Percentiles rank a stretch among this genome's conserved stretches.
Conservation (phyloP, 305 asterid genomes). For the Ilex paraguariensis region DNA sequence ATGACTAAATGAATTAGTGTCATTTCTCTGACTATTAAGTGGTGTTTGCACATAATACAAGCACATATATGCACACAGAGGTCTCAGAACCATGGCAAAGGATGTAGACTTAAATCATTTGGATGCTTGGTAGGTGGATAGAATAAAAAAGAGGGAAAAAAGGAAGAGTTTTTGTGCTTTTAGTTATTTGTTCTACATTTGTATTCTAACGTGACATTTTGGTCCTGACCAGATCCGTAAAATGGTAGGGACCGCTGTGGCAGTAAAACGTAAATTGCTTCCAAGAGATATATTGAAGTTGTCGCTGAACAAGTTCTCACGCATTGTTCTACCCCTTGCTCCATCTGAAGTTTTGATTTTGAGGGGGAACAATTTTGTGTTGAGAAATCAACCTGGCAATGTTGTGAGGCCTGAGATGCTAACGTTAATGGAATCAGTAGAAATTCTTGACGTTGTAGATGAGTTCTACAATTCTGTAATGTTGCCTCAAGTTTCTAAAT, state of each 20-base stretch:
- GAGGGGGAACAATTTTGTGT: conserved; percentile 61
- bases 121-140: no score
- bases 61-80: no score
- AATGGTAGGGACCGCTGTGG: conserved; percentile 91
- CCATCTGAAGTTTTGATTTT: conserved; percentile 85
- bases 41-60: no score
- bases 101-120: no score
- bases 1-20: no score
- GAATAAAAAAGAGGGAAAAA: no score
- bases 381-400: conserved; percentile 69
- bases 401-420: conserved; percentile 73
- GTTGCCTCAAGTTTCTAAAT: conserved; percentile 60
- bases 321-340: conserved; percentile 79
- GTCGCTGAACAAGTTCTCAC: conserved; percentile 72
- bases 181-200: conserved; percentile 11
- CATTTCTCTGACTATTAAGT: no score
- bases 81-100: no score
- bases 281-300: conserved; percentile 60
- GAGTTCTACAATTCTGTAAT: conserved; percentile 56
- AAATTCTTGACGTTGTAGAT: conserved; percentile 55
- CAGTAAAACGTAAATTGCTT: conserved; percentile 66
- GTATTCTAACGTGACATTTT: conserved; percentile 11
- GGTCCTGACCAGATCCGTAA: conserved; percentile 65
- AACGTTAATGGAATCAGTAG: conserved; percentile 75
- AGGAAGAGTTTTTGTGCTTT: background rate